phyloP scores from a whole-genome alignment of 306 rosid species.

The Cucurbita maxima region DNA sequence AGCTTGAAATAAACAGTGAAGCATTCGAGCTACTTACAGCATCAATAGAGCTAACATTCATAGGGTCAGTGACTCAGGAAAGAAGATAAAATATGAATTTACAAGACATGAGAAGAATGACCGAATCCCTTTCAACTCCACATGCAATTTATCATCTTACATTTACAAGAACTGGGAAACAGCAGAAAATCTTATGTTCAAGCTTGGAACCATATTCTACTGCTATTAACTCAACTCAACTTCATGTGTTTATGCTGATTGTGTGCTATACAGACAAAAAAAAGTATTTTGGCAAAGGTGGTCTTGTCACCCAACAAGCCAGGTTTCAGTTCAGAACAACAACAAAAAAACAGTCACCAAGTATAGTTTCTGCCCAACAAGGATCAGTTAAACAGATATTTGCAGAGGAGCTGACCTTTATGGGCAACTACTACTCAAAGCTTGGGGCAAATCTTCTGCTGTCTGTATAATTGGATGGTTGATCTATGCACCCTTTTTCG shows the following conservation, averaged over 20 bases:
- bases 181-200: neutral
- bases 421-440: neutral
- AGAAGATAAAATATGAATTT: neutral
- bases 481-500: neutral
- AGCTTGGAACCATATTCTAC: constrained; percentile 1
- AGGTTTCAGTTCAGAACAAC: neutral
- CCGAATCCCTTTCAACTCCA: neutral
- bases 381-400: neutral
- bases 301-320: neutral
- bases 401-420: neutral
- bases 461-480: neutral
- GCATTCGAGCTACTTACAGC: neutral
- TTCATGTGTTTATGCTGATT: neutral
- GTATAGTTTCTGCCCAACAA: constrained; percentile 1
- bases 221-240: neutral
- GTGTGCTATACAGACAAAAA: neutral
- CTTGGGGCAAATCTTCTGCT: neutral
- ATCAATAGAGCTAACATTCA: neutral
- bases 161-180: neutral
- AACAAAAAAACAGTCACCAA: neutral
- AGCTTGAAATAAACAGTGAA: too few relatives aligned
- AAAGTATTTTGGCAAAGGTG: neutral
- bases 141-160: neutral
- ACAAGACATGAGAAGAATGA: neutral
- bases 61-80: neutral